Conservation (phyloP, 2,329 filamentous ascomycete genomes). For the Whalleya microplaca region DNA sequence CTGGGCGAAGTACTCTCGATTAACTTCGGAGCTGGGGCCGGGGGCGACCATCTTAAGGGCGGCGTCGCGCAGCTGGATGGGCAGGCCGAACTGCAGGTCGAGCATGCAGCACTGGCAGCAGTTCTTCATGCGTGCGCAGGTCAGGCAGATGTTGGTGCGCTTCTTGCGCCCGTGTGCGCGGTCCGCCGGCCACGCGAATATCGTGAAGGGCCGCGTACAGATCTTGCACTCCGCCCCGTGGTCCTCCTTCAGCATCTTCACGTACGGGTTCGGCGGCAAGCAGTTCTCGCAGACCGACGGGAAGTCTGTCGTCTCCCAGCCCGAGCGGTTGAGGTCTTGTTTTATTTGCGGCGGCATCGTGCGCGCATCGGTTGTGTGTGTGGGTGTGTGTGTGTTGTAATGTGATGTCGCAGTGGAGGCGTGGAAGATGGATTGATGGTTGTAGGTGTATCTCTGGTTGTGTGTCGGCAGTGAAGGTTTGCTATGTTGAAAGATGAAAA, state of each 20-base stretch:
- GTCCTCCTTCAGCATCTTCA: conserved; percentile 99
- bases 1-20: conserved; percentile 96
- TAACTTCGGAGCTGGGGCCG: conserved; percentile 88
- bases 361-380: not conserved
- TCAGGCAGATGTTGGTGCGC: conserved; percentile 93
- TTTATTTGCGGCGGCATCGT: conserved; percentile 90
- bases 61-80: conserved; percentile 92
- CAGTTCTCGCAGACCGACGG: conserved; percentile 91
- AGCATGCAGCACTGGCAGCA: conserved; percentile 99
- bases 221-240: conserved; percentile 85
- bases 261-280: conserved; percentile 93
- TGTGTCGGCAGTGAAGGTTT: not conserved
- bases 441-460: not conserved
- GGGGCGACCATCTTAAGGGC: conserved; percentile 97
- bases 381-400: not conserved
- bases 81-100: conserved; percentile 92
- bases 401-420: not conserved
- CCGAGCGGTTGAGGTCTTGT: conserved; percentile 90
- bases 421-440: not conserved
- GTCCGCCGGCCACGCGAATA: conserved; percentile 94
- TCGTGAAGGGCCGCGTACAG: conserved; percentile 92
- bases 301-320: conserved; percentile 93
- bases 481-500: not conserved
- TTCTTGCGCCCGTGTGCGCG: conserved; percentile 87
- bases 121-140: conserved; percentile 96